phyloP scores from a whole-genome alignment of 495 filamentous ascomycete genomes.

The Lasiosphaeriaceae sp. region DNA sequence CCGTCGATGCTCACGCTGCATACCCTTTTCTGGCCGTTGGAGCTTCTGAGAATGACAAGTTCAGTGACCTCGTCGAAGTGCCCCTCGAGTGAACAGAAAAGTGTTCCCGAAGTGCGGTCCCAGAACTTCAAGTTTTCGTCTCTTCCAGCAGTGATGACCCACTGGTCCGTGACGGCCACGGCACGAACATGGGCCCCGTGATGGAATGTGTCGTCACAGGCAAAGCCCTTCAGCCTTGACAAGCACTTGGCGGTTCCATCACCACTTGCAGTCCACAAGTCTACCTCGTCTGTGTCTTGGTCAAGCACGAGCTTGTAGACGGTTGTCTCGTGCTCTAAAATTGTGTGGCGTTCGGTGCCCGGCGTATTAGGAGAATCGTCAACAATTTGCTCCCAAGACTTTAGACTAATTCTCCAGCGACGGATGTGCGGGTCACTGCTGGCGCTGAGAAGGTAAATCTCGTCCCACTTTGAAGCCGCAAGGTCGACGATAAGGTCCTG shows the following conservation, averaged over 20 bases:
- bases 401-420: constrained; percentile 55
- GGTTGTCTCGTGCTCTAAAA: constrained; percentile 83
- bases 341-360: constrained; percentile 48
- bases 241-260: constrained; percentile 80
- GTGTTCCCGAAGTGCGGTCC: constrained; percentile 67
- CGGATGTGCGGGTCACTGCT: constrained; percentile 84
- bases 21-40: constrained; percentile 32
- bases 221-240: constrained; percentile 59
- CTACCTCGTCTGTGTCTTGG: constrained; percentile 37
- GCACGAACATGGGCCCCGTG: constrained; percentile 91
- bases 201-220: constrained; percentile 62
- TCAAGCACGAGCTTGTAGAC: constrained; percentile 72
- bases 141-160: constrained; percentile 84
- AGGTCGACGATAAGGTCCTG: constrained; percentile 74
- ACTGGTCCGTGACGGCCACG: constrained; percentile 67
- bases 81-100: constrained; percentile 73
- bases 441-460: constrained; percentile 65
- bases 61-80: constrained; percentile 93
- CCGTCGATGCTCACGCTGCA: constrained; percentile 85
- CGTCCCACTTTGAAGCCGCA: constrained; percentile 38
- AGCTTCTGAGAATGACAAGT: constrained; percentile 57
- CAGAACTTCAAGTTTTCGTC: constrained; percentile 91
- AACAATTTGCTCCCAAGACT: constrained; percentile 43
- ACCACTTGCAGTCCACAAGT: constrained; percentile 87
- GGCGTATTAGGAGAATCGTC: constrained; percentile 34